Evolutionary conservation across 208 protist species (phyloP), one percentile per base, ranked within the genome.

Genomic region (Naegleria gruberi): DNA sequence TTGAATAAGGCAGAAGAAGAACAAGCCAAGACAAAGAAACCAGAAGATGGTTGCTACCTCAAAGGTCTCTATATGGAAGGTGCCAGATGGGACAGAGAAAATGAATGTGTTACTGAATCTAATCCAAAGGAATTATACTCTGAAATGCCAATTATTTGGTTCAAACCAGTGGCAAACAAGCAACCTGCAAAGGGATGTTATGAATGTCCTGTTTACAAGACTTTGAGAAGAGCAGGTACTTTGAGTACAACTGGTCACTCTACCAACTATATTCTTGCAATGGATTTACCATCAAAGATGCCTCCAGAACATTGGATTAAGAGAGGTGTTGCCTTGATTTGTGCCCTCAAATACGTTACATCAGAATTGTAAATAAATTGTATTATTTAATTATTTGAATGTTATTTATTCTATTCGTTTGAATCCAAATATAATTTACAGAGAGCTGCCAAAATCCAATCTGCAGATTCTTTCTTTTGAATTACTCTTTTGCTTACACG

Each of bases 221-320:
- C 97, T 41, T 93, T 98, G 4, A 94, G 94, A 17, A 94, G 98
- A 81, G 97, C 97, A 43, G 98, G 98, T 90, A 97, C 96, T 41
- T 92, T 99, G 34, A 98, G 95, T 90, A 99, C 98, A 0, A 99
- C 98, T 23, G 98, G 98, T 1, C 98, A 99, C 93, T 98, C 97
- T 10, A 99, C 98, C 74, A 99, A 99, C 93, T 99, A 97, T 93
- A 96, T 99, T 5, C 92, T 99, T 19, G 94, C 95, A 7, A 93
- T 97, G 26, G 96, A 99, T 91, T 91, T 99, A n/a, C 97, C 98
- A 17, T 93, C 94, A 15, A 93, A 77, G 55, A 37, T 82, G 87
- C 26, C 41, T 91, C 45, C 93, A 89, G 82, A 85, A 40, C 42
- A 77, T 57, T 87, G 89, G 94, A 92, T 97, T 77, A 95, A 96